A percentile compares a stretch with the other conserved stretches of the same genome.
These are phyloP conservation scores for Fusarium zealandicum DNA, from an alignment of 2,329 filamentous ascomycete genomes.

Conservation along the genomic window DNA sequence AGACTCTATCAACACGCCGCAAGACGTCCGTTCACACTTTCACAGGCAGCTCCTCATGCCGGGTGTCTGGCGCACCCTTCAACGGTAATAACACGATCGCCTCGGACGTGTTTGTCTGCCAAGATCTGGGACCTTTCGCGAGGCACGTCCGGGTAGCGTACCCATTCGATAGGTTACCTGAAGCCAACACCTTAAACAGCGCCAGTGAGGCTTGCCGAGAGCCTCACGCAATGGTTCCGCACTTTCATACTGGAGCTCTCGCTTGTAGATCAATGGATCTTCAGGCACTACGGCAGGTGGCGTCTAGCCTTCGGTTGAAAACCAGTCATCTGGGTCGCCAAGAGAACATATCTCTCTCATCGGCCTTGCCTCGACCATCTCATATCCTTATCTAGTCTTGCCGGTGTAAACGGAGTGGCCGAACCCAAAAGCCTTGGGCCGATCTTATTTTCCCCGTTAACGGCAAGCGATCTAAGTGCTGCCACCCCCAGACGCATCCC, in stretches of 20 bases:
- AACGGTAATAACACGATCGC: too few relatives aligned
- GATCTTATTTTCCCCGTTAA: slow-evolving; percentile 7
- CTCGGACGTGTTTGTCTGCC: too few relatives aligned
- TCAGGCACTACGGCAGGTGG: slow-evolving; percentile 18
- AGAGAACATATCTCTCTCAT: slow-evolving; percentile 6
- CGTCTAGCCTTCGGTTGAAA: slow-evolving; percentile 35
- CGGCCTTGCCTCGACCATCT: slow-evolving; percentile 5
- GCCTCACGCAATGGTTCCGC: slow-evolving; percentile 10
- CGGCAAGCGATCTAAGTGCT: slow-evolving; percentile 1
- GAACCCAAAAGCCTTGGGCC: slow-evolving; percentile 23
- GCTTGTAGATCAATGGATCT: background rate
- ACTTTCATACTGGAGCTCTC: background rate
- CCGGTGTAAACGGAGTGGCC: slow-evolving; percentile 1
- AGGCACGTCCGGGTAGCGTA: too few relatives aligned
- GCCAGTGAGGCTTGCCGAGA: background rate
- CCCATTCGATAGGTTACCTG: background rate
- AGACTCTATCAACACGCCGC: background rate
- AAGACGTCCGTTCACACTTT: too few relatives aligned
- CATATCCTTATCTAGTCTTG: background rate
- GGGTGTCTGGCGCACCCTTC: too few relatives aligned
- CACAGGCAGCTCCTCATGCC: too few relatives aligned
- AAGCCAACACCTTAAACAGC: background rate
- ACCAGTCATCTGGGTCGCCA: slow-evolving; percentile 23
- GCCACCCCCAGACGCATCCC: background rate
- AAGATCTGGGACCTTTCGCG: too few relatives aligned